Percentiles rank a stretch among this genome's conserved stretches.
Evolutionary conservation across 1,139 yeast species (phyloP).

Genomic region (Magnusiomyces fungicola): DNA sequence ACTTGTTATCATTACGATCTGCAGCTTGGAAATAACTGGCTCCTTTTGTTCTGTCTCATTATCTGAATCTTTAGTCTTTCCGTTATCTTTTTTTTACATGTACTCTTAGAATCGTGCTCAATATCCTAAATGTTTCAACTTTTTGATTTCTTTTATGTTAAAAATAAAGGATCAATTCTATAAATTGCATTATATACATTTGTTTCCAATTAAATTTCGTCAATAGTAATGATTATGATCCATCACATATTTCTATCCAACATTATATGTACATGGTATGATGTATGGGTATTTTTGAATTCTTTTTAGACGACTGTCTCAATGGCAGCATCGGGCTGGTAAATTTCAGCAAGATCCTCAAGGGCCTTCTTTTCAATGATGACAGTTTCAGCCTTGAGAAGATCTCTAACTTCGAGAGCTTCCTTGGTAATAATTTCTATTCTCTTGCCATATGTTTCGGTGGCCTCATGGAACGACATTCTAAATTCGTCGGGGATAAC

Average conservation of each 20-base stretch:
- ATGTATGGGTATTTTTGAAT: background rate
- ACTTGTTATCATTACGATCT: background rate
- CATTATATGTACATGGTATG: background rate
- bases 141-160: too few relatives aligned
- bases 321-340: constrained; percentile 14
- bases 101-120: too few relatives aligned
- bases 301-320: constrained; percentile 9
- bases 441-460: constrained; percentile 42
- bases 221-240: too few relatives aligned
- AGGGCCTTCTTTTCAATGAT: constrained; percentile 71
- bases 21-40: background rate
- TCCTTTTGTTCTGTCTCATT: background rate
- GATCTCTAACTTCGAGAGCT: constrained; percentile 75
- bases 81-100: too few relatives aligned
- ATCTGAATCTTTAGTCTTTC: too few relatives aligned
- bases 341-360: constrained; percentile 36
- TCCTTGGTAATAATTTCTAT: constrained; percentile 69
- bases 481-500: constrained; percentile 55
- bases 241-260: too few relatives aligned
- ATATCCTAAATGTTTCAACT: too few relatives aligned
- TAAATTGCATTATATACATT: too few relatives aligned
- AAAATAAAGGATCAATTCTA: too few relatives aligned
- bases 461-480: constrained; percentile 46
- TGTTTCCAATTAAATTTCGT: too few relatives aligned
- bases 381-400: constrained; percentile 72